Conservation (phyloP, 2,329 filamentous ascomycete genomes). For the Pseudocercospora crystallina region DNA sequence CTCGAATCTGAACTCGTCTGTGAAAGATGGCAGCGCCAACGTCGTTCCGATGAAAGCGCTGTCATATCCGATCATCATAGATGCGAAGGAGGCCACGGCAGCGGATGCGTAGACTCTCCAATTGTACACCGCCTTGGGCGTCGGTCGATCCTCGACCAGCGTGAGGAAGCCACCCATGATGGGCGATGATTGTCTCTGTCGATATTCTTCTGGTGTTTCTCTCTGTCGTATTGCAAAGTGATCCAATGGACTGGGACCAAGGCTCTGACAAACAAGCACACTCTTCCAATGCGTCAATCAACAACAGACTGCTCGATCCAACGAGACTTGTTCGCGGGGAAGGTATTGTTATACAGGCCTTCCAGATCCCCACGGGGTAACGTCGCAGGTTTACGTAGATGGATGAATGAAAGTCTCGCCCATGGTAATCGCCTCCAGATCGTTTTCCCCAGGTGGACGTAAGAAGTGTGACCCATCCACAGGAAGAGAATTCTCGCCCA, state of each 20-base stretch:
- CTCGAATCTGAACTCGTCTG: slow-evolving; percentile 64
- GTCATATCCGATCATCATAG: slow-evolving; percentile 49
- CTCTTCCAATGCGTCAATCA: neutral
- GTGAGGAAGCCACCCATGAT: slow-evolving; percentile 38
- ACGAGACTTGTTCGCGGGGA: neutral
- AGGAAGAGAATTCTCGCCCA: slow-evolving; percentile 23
- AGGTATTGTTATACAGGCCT: slow-evolving; percentile 2
- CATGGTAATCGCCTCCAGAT: slow-evolving; percentile 6
- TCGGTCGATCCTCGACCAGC: slow-evolving; percentile 48
- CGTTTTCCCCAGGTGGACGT: neutral
- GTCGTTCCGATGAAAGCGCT: slow-evolving; percentile 73
- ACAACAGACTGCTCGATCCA: neutral
- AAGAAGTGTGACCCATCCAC: neutral
- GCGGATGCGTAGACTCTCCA: slow-evolving; percentile 59
- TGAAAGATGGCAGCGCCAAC: slow-evolving; percentile 68
- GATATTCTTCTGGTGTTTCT: neutral
- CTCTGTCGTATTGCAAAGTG: neutral
- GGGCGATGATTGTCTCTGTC: slow-evolving; percentile 3
- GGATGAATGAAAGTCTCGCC: slow-evolving; percentile 17
- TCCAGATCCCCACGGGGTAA: slow-evolving; percentile 1
- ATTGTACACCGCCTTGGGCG: slow-evolving; percentile 59
- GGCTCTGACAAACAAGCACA: neutral
- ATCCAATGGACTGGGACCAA: neutral
- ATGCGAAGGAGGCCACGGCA: slow-evolving; percentile 55
- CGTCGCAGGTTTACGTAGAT: neutral